Percentiles rank a stretch among this genome's conserved stretches.
phyloP scores from a whole-genome alignment of 495 filamentous ascomycete species.

The Aspergillus coremiiformis region DNA sequence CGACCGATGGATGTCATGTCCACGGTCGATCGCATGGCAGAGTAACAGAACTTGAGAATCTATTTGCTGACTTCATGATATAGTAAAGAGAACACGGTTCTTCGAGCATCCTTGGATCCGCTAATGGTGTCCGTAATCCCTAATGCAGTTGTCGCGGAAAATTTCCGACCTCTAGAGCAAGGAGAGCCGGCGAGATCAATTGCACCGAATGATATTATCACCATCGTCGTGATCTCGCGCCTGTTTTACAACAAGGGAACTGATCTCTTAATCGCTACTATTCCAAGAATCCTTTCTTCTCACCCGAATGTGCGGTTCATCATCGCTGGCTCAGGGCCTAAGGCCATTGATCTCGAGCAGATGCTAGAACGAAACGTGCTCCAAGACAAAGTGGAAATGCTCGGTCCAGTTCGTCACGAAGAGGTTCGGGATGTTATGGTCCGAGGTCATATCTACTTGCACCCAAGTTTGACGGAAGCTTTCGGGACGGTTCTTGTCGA shows the following conservation, averaged over 20 bases:
- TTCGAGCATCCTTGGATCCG: conserved; percentile 89
- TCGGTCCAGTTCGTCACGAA: conserved; percentile 88
- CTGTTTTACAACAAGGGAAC: conserved; percentile 99
- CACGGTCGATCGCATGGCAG: background rate
- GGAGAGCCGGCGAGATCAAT: conserved; percentile 47
- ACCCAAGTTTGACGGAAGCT: conserved; percentile 90
- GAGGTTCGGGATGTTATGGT: conserved; percentile 99
- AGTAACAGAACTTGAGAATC: background rate
- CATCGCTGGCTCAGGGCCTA: conserved; percentile 89
- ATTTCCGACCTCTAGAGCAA: conserved; percentile 67
- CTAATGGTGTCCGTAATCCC: conserved; percentile 96
- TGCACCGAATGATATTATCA: conserved; percentile 78
- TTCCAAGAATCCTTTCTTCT: conserved; percentile 79
- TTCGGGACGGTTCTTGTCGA: conserved; percentile 98
- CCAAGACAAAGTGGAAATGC: conserved; percentile 85
- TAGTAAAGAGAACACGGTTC: conserved; percentile 97
- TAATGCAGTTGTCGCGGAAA: conserved; percentile 93
- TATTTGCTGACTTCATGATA: conserved; percentile 5
- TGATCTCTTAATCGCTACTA: conserved; percentile 86
- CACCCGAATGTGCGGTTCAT: conserved; percentile 95
- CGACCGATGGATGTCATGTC: too few relatives aligned
- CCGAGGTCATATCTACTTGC: conserved; percentile 90
- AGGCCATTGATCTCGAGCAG: conserved; percentile 95
- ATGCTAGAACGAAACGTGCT: conserved; percentile 96
- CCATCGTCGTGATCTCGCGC: conserved; percentile 92